These are phyloP conservation scores for Pachysandra terminalis DNA, from an alignment of 164 flowering plant genomes.

Conservation along the genomic window DNA sequence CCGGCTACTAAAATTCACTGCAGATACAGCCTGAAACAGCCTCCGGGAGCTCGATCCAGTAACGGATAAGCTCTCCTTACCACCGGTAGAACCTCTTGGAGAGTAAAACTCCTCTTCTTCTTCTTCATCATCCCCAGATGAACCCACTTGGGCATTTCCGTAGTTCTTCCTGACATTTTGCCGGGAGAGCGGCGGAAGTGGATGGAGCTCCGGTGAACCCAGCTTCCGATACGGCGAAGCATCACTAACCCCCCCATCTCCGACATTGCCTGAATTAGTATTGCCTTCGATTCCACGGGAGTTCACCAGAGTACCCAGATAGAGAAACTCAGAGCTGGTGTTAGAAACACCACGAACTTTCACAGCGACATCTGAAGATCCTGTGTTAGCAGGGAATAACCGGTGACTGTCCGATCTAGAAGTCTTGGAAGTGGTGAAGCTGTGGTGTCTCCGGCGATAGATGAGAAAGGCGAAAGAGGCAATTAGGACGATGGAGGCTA, in stretches of 20 bases:
- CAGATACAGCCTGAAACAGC: neutral
- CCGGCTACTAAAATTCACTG: no score
- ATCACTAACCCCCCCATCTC: neutral
- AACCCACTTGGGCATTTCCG: slow-evolving; percentile 19
- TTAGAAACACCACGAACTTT: slow-evolving; percentile 32
- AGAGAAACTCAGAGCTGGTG: slow-evolving; percentile 63
- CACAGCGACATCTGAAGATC: slow-evolving; percentile 11
- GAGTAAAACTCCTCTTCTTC: slow-evolving; percentile 74
- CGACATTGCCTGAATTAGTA: slow-evolving; percentile 2
- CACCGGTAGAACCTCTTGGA: slow-evolving; percentile 49
- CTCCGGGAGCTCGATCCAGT: slow-evolving; percentile 57
- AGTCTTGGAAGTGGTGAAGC: slow-evolving; percentile 22
- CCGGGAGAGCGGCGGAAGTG: slow-evolving; percentile 52
- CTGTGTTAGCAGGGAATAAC: slow-evolving; percentile 23
- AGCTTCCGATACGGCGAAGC: slow-evolving; percentile 31
- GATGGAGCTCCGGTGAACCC: slow-evolving; percentile 69
- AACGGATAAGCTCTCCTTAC: slow-evolving; percentile 23
- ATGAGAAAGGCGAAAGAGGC: slow-evolving; percentile 17
- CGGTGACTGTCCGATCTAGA: slow-evolving; percentile 37
- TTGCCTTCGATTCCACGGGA: slow-evolving; percentile 30
- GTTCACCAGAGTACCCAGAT: slow-evolving; percentile 61
- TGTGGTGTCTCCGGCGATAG: slow-evolving; percentile 23
- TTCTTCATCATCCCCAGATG: slow-evolving; percentile 34
- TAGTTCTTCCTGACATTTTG: slow-evolving; percentile 17
- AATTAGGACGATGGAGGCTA: slow-evolving; percentile 30